These are phyloP conservation scores for Beauveria pseudobassiana DNA, from an alignment of 2,329 filamentous ascomycete genomes.

Conservation along the genomic window DNA sequence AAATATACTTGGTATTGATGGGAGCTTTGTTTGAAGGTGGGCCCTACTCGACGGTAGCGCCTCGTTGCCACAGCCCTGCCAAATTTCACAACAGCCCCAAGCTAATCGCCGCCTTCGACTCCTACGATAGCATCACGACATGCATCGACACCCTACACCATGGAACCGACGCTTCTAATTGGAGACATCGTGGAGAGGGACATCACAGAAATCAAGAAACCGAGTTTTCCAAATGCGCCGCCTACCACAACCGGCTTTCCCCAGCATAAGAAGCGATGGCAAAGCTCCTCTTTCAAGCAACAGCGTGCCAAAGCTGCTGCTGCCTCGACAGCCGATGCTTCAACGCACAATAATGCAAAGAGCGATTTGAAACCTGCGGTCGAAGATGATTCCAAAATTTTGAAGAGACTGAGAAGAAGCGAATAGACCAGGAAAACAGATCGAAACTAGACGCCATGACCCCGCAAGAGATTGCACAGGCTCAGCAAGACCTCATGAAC, in stretches of 20 bases:
- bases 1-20: too few relatives aligned
- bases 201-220: slow-evolving; percentile 49
- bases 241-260: slow-evolving; percentile 65
- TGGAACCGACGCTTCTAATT: slow-evolving; percentile 49
- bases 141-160: slow-evolving; percentile 13
- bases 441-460: slow-evolving; percentile 72
- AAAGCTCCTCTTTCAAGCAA: slow-evolving; percentile 73
- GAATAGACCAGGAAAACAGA: slow-evolving; percentile 78
- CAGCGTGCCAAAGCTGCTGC: slow-evolving; percentile 21
- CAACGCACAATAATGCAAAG: not conserved
- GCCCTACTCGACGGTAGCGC: not conserved
- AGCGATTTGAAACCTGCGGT: slow-evolving; percentile 8
- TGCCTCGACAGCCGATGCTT: not conserved
- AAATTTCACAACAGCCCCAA: not conserved
- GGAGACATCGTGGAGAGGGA: slow-evolving; percentile 75
- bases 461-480: slow-evolving; percentile 69
- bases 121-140: not conserved
- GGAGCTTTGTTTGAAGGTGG: too few relatives aligned
- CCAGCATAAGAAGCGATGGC: slow-evolving; percentile 71
- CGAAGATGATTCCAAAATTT: slow-evolving; percentile 13
- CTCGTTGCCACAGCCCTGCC: not conserved
- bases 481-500: slow-evolving; percentile 72
- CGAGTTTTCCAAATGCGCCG: slow-evolving; percentile 44
- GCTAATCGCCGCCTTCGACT: not conserved
- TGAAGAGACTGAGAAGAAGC: slow-evolving; percentile 53